These are phyloP conservation scores for Monotropa hypopitys DNA, from an alignment of 179 eudicot species.

Conservation along the genomic window DNA sequence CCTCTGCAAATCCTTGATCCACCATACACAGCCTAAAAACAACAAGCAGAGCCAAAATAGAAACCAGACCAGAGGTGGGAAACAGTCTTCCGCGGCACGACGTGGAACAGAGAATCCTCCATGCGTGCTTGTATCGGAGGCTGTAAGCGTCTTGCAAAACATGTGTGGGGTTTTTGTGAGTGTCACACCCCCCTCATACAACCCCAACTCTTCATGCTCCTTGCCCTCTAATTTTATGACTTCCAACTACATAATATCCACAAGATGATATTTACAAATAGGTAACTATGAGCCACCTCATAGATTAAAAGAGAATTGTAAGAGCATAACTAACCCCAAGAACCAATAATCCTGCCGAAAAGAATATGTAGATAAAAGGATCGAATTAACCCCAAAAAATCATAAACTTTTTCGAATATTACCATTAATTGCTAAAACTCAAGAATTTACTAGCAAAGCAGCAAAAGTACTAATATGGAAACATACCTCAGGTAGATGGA, in stretches of 20 bases:
- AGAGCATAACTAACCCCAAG: conserved; percentile 5
- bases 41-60: not conserved
- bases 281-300: not conserved
- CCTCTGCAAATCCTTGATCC: not conserved
- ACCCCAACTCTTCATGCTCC: conserved; percentile 30
- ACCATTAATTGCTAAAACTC: not conserved
- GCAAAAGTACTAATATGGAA: conserved; percentile 1
- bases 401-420: not conserved
- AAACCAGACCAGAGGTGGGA: conserved; percentile 58
- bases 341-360: not conserved
- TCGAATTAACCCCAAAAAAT: not conserved
- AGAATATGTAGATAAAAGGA: not conserved
- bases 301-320: not conserved
- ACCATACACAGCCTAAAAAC: not conserved
- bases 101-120: conserved; percentile 97
- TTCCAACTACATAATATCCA: conserved; percentile 22
- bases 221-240: conserved; percentile 31
- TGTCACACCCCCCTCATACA: conserved; percentile 36
- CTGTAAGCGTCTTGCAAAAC: conserved; percentile 90
- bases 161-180: conserved; percentile 67
- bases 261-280: conserved; percentile 2
- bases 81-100: conserved; percentile 89
- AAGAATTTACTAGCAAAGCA: not conserved
- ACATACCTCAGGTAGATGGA: conserved; percentile 59
- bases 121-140: conserved; percentile 87